phyloP scores from a whole-genome alignment of 2,329 filamentous ascomycete genomes.

The Diaporthe amygdali region DNA sequence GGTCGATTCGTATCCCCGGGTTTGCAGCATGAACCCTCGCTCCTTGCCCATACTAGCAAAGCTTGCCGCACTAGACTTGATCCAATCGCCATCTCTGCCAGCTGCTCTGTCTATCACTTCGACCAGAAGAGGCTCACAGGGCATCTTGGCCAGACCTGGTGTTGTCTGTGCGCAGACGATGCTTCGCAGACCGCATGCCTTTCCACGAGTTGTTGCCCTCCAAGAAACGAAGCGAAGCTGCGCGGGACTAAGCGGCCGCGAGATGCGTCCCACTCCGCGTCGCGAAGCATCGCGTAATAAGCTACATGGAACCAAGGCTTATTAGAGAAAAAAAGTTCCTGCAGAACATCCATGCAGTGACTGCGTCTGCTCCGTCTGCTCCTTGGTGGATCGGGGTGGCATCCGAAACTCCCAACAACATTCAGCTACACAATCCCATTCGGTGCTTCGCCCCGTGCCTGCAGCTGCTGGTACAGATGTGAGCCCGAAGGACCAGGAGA shows the following conservation, averaged over 20 bases:
- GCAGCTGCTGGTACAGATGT: conserved; percentile 5
- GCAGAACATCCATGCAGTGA: neutral
- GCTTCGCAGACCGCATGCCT: neutral
- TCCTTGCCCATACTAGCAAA: neutral
- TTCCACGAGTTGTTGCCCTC: neutral
- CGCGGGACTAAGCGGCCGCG: neutral
- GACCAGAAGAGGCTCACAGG: neutral
- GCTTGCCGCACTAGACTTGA: neutral
- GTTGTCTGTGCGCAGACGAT: neutral
- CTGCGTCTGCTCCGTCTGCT: neutral
- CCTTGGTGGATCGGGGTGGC: conserved; percentile 15
- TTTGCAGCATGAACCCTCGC: conserved; percentile 2
- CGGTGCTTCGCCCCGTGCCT: conserved; percentile 4
- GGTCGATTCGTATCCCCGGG: neutral
- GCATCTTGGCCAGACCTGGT: neutral
- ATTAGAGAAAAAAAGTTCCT: neutral
- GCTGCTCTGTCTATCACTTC: neutral
- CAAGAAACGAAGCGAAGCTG: neutral
- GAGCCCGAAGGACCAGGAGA: neutral
- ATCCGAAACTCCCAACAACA: neutral
- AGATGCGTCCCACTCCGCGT: neutral
- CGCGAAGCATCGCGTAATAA: conserved; percentile 6
- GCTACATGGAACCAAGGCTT: neutral
- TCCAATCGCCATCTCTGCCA: neutral
- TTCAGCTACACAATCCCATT: conserved; percentile 3